These are phyloP conservation scores for Macrophomina tecta DNA, from an alignment of 2,329 filamentous ascomycete genomes.

Conservation along the genomic window DNA sequence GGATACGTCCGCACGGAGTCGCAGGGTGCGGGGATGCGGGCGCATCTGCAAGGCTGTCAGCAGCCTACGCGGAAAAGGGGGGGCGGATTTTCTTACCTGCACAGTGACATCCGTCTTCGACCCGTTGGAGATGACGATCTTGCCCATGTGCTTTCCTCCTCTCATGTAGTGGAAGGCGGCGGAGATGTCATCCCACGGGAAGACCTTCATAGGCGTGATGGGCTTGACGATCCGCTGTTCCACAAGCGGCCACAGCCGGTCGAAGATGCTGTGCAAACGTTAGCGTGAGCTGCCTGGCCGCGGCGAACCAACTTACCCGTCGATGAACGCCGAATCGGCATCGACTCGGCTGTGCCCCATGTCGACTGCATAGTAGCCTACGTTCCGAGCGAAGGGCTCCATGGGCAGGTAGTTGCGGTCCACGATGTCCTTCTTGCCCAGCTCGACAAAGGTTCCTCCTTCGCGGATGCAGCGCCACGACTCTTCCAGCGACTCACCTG, in stretches of 20 bases:
- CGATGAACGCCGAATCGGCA: not conserved
- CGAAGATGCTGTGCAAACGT: not conserved
- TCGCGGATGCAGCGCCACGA: conserved; percentile 35
- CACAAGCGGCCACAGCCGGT: not conserved
- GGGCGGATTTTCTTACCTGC: no score
- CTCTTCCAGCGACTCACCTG: conserved; percentile 32
- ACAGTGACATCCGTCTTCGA: not conserved
- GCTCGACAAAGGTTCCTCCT: conserved; percentile 42
- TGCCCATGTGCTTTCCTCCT: conserved; percentile 29
- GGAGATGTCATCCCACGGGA: conserved; percentile 29
- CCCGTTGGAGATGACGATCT: conserved; percentile 32
- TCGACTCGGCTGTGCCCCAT: conserved; percentile 11
- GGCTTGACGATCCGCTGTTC: conserved; percentile 36
- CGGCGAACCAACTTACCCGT: conserved; percentile 23
- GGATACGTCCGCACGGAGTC: conserved; percentile 30
- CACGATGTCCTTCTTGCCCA: conserved; percentile 35
- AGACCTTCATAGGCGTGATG: conserved; percentile 32
- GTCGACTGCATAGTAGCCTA: conserved; percentile 9
- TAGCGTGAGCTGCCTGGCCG: no score
- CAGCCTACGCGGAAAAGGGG: no score
- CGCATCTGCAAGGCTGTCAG: not conserved
- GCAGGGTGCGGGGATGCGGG: not conserved
- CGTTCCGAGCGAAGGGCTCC: conserved; percentile 32
- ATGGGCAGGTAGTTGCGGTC: conserved; percentile 31
- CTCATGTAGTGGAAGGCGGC: conserved; percentile 33